Conservation (phyloP, 306 rosid genomes). For the Quercus dentata region DNA sequence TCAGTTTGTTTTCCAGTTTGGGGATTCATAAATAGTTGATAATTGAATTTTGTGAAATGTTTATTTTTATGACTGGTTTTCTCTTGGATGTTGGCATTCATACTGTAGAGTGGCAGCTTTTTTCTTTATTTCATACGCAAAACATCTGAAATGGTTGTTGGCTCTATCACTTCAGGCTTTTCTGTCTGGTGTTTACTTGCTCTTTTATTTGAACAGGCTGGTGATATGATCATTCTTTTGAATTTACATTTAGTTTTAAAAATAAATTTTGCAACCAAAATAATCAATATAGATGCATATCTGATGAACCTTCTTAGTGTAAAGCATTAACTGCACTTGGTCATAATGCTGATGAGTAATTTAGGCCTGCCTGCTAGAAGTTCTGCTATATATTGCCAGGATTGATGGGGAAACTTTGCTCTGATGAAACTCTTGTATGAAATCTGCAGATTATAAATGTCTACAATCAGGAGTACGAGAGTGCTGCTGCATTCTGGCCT, state of each 20-base stretch:
- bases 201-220: background rate
- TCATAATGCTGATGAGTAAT: background rate
- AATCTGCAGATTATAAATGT: conserved; percentile 82
- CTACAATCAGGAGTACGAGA: conserved; percentile 94
- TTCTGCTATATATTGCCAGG: background rate
- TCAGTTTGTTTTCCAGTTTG: background rate
- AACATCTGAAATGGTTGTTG: background rate
- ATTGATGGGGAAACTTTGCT: background rate
- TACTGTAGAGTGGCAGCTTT: background rate
- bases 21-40: background rate
- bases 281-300: background rate
- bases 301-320: background rate
- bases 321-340: background rate
- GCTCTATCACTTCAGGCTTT: background rate
- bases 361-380: background rate
- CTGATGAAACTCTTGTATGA: conserved; percentile 7
- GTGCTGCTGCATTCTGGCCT: conserved; percentile 97
- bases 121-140: background rate
- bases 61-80: background rate
- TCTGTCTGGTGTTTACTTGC: background rate
- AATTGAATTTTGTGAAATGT: background rate
- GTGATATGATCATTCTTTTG: background rate
- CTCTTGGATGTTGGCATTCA: background rate
- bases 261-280: background rate
- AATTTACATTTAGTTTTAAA: background rate